Base-by-base conservation (phyloP, 371 early-diverging fungal species). In the Blakeslea trispora region DNA sequence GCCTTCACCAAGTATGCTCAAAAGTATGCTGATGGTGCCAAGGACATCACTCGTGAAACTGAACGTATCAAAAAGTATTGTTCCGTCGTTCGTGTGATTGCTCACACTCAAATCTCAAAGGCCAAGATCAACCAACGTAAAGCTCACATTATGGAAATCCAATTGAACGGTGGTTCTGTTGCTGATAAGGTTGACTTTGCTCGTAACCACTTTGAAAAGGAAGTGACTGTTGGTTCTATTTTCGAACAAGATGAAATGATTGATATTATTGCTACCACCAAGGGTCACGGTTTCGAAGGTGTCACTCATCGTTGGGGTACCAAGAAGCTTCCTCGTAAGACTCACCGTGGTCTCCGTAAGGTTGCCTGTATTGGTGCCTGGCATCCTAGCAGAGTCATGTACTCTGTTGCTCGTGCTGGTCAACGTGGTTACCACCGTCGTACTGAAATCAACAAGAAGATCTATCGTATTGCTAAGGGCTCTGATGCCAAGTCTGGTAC, bases 331-430 rank as follows among this genome's bases (percentile, higher is more conserved):
- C 99, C 99, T 54, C 89, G 99, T 80, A 99, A 99, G 93, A 98
- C 99, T 43, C 97, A 97, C 84, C 93, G 93, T 81, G 99, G 99
- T 93, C 89, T 95, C 69, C 92, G 99, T 74, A 99, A 99, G 91
- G 98, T 99, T 64, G 99, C 99, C 69, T 99, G 99, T 91, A 99
- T 99, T 75, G 99, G 99, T 79, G 98, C 99, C 61, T 99, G 99
- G 99, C 99, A 99, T 87, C 99, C 99, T 74, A 85, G 92, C 71
- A 91, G 97, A 63, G 99, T 99, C 81, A 95, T 97, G 97, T 97
- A 86, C 91, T 93, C 99, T 51, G 99, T 99, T 66, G 94, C 99
- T 58, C 95, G 99, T 81, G 97, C 99, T 67, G 99, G 99, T 93
- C 99, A 99, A 87, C 86, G 92, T 78, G 99, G 99, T 84, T 99